Base-by-base conservation (phyloP, 2,329 filamentous ascomycete genomes). In the Fusarium robinianum region DNA sequence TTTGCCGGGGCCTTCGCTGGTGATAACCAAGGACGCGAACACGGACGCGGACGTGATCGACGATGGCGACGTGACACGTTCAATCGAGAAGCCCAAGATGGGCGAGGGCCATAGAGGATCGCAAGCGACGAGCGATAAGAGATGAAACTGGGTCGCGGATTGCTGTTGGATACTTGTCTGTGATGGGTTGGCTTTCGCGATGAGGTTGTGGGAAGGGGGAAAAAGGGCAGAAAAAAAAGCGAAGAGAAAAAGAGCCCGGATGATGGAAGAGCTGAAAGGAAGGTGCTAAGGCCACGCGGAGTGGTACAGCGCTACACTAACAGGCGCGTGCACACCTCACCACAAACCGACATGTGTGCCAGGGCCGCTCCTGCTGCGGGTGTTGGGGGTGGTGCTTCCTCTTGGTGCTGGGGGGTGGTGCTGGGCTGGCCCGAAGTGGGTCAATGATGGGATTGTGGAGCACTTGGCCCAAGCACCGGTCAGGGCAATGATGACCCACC, bases 201-300 rank as follows among this genome's bases (percentile, higher is more conserved):
- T 46, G 57, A 40, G 60, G 60, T 60, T 61, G 60, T 58, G 57
- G 52, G 57, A 58, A 59, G 53, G 47, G 50, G 57, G 51, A 60
- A 59, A 53, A 56, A 51, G 55, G 53, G 41, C 8, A 50, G 42
- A 54, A 53, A 58, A 59, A 61, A 60, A 57, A 54, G 40, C 34
- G 41, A 42, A 53, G 53, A 44, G 51, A 54, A 50, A 52, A 56
- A 50, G 55, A 54, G 55, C 46, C 47, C 42, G 42, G 47, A 49
- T 41, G 57, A 63, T 61, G 61, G 53, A 59, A 46, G 37, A 37
- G 50, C 48, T 45, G 43, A 40, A n/a, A n/a, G n/a, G n/a, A n/a
- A 43, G 50, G 46, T 38, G 31, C 36, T 57, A 44, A 53, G 47
- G 37, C 46, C 38, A 45, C 32, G 47, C 47, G 52, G 48, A 40